Evolutionary conservation across 306 rosid species (phyloP).

Genomic region (Albizia julibrissin): DNA sequence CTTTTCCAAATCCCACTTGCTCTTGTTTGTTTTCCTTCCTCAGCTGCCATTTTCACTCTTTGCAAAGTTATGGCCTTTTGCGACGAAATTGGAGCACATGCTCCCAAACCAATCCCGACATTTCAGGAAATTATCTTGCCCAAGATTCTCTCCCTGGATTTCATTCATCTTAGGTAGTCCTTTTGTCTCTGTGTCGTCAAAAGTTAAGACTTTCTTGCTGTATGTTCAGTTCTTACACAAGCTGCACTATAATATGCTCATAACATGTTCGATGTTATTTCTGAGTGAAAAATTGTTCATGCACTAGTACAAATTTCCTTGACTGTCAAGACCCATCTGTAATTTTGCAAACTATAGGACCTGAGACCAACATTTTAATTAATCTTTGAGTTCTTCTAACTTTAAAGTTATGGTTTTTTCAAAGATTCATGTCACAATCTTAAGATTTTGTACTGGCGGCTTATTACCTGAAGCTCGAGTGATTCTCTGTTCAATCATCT

Average conservation of each 20-base stretch:
- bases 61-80: not conserved
- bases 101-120: not conserved
- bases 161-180: not conserved
- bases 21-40: not conserved
- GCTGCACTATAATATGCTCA: not conserved
- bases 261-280: not conserved
- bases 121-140: not conserved
- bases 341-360: not conserved
- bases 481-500: too few species aligned
- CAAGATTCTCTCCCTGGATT: not conserved
- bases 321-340: not conserved
- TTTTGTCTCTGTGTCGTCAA: not conserved
- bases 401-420: not conserved
- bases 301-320: not conserved
- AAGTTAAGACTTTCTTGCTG: not conserved
- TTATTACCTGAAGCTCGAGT: too few species aligned
- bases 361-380: not conserved
- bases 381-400: not conserved
- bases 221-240: too few species aligned
- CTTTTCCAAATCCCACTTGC: slow-evolving; percentile 26
- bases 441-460: too few species aligned
- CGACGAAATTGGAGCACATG: not conserved
- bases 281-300: not conserved
- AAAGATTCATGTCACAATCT: not conserved
- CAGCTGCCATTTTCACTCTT: slow-evolving; percentile 49